phyloP scores from a whole-genome alignment of 164 flowering plant genomes.

The Litsea cubeba region DNA sequence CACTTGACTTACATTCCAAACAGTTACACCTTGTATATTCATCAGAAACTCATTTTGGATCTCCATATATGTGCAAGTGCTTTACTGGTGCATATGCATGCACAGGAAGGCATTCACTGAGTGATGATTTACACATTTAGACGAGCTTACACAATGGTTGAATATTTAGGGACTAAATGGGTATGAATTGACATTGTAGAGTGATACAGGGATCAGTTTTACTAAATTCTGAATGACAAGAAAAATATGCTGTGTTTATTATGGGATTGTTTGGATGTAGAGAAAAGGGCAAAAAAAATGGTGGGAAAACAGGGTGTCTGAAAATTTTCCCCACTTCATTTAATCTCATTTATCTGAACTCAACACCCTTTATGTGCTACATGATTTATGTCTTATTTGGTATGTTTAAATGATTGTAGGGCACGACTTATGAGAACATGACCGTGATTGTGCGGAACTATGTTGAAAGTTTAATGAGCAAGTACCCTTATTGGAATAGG shows the following conservation, averaged over 20 bases:
- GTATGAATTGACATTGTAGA: not conserved
- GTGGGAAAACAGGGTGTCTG: not conserved
- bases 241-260: not conserved
- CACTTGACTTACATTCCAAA: too few relatives aligned
- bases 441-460: slow-evolving; percentile 77
- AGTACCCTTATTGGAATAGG: slow-evolving; percentile 98
- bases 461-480: slow-evolving; percentile 64
- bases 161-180: not conserved
- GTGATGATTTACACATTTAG: too few relatives aligned
- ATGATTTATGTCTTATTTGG: slow-evolving; percentile 1
- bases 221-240: not conserved
- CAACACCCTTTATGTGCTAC: not conserved
- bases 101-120: too few relatives aligned
- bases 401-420: slow-evolving; percentile 37
- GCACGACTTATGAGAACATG: slow-evolving; percentile 94
- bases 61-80: too few relatives aligned
- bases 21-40: too few relatives aligned
- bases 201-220: not conserved
- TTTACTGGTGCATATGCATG: too few relatives aligned
- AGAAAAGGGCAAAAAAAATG: not conserved
- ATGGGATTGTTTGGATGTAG: not conserved
- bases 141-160: too few relatives aligned
- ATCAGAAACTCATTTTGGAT: too few relatives aligned
- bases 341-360: not conserved
- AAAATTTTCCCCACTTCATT: too few relatives aligned